These are phyloP conservation scores for Daldinia decipiens DNA, from an alignment of 495 filamentous ascomycete species.

Conservation along the genomic window DNA sequence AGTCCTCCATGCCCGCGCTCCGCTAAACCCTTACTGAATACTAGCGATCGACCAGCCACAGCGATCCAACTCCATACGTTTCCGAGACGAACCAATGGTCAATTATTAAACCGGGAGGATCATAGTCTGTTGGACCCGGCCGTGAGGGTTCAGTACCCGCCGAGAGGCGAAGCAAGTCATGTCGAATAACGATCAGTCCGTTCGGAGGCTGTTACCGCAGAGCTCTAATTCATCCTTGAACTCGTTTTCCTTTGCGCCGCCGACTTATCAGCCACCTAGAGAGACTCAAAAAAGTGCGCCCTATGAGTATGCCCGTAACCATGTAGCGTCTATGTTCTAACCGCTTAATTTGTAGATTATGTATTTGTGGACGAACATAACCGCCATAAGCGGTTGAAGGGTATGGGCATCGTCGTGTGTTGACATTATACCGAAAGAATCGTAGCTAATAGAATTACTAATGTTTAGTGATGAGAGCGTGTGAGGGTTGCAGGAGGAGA, in stretches of 20 bases:
- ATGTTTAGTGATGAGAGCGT: constrained; percentile 91
- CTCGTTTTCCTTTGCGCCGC: constrained; percentile 68
- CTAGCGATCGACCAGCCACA: constrained; percentile 17
- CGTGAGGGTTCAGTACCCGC: constrained; percentile 38
- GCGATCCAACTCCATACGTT: constrained; percentile 8
- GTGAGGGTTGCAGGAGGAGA: constrained; percentile 90
- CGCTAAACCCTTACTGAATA: not conserved
- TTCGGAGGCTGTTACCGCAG: constrained; percentile 68
- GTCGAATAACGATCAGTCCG: constrained; percentile 67
- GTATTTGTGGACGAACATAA: constrained; percentile 99
- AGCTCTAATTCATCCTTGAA: constrained; percentile 61
- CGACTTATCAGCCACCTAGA: constrained; percentile 63
- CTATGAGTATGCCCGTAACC: constrained; percentile 20
- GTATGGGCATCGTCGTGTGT: constrained; percentile 60
- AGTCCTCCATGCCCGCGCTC: not conserved
- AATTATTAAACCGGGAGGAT: constrained; percentile 32
- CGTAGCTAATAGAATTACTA: constrained; percentile 34
- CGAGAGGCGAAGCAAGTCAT: constrained; percentile 43
- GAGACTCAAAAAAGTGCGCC: constrained; percentile 75
- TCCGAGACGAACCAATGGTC: constrained; percentile 33
- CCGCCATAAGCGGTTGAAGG: constrained; percentile 95
- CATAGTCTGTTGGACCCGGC: constrained; percentile 18
- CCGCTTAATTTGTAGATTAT: constrained; percentile 72
- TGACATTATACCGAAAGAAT: constrained; percentile 6
- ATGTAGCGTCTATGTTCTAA: constrained; percentile 34